Base-by-base conservation (phyloP, 164 flowering plant species). In the Piper betle region DNA sequence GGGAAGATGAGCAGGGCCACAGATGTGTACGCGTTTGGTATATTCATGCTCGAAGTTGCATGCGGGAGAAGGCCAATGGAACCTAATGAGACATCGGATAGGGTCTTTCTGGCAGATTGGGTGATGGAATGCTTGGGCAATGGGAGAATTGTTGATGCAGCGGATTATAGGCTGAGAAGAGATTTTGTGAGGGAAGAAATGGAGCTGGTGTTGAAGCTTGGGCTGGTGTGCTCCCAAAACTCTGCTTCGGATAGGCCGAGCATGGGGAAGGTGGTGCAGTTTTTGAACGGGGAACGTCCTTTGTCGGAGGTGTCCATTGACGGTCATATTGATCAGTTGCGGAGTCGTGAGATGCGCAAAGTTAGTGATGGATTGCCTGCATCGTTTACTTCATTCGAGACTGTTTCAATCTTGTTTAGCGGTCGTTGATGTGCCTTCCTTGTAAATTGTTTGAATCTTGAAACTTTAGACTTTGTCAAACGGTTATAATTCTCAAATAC, bases 191-290 rank as follows among this genome's bases (percentile, higher is more conserved):
- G 1, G 2, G 39, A 10, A 60, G 57, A 62, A 39, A 68, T 60
- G 11, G 74, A 65, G 39, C 53, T 61, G 62, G 60, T 55, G 33
- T 37, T 53, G 37, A 72, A 66, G 55, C 64, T 70, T 12, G 74
- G 69, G 46, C 73, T 65, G 50, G 57, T 58, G 5, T 78, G 82
- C 37, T 68, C 77, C 16, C 69, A 73, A 58, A 16, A 68, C 7
- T n/a, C 52, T 6, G 59, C 60, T 18, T 53, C 60, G 4, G 57
- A 42, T 8, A 57, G 68, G 25, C 60, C 54, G 52, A 67, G 4
- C 64, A 66, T 59, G 18, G 68, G 50, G 52, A n/a, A 66, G 39
- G 68, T 59, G 7, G 15, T 39, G 38, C 59, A 59, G 52, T 59
- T 19, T 59, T 41, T 66, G 33, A 37, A 66, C 15, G 18, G 39